A percentile compares a stretch with the other conserved stretches of the same genome.
These are phyloP conservation scores for Beauveria brongniartii DNA, from an alignment of 2,329 filamentous ascomycete species.

Conservation along the genomic window DNA sequence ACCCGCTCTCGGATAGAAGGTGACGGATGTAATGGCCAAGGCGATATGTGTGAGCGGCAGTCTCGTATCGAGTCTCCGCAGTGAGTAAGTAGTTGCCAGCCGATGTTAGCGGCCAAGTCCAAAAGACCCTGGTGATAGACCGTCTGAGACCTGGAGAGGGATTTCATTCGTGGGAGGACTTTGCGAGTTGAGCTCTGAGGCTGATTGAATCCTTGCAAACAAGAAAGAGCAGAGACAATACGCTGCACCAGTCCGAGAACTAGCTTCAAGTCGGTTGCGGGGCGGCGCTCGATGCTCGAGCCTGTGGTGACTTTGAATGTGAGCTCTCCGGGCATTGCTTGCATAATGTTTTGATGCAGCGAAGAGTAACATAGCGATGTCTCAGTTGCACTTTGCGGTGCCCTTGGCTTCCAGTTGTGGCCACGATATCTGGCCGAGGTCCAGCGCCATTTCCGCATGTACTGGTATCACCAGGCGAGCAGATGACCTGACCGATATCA, in stretches of 20 bases:
- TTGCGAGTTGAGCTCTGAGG: background rate
- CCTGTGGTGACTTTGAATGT: background rate
- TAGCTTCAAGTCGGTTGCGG: background rate
- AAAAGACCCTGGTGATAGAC: background rate
- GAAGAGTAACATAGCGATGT: background rate
- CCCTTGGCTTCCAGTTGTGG: background rate
- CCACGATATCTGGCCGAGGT: background rate
- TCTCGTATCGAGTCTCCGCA: background rate
- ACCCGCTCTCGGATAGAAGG: background rate
- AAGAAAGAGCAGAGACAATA: slow-evolving; percentile 5
- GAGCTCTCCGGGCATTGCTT: background rate
- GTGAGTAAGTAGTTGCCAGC: background rate
- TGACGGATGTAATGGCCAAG: background rate
- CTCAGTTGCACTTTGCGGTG: background rate
- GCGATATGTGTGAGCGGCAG: slow-evolving; percentile 1
- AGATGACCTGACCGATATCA: background rate
- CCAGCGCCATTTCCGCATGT: too few species aligned
- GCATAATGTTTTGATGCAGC: background rate
- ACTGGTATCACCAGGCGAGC: background rate
- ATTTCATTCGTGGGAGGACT: background rate
- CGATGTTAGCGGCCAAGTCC: too few species aligned
- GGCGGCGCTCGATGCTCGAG: background rate
- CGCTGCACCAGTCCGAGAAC: background rate
- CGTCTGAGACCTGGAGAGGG: background rate
- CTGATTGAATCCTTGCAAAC: background rate